Base-by-base conservation (phyloP, 306 rosid genomes). In the Alnus glutinosa region DNA sequence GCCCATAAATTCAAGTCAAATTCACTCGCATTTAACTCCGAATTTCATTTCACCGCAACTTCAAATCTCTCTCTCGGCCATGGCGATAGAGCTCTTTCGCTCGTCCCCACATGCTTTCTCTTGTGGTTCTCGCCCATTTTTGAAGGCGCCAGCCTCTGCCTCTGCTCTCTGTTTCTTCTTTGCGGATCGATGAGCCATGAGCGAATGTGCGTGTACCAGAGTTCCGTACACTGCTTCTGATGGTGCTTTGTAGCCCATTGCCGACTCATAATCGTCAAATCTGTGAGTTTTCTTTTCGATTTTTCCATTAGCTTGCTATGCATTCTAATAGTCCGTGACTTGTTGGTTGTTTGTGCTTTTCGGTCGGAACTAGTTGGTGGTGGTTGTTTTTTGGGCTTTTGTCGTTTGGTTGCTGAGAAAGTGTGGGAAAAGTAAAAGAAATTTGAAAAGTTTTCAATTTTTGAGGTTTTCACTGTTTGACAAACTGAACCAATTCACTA, bases 381-480 rank as follows among this genome's bases (percentile, higher is more conserved):
- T 37, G 2, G 7, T 1, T 63, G 32, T 28, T 58, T 19, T 18
- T 23, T 37, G 12, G 28, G 2, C 57, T 42, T 51, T 58, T 10
- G 32, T 34, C 54, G 73, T 54, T 70, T 70, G 75, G 69, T 34
- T 78, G 47, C 71, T 36, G 19, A 15, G 75, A 62, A 78, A 78
- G 62, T 19, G 19, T 32, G 55, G 48, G 52, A 62, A 32, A 39
- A 75, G 28, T 7, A 5, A 12, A 59, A 51, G 59, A 75, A 62
- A 37, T 37, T 18, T 7, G 11, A 4, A 39, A 67, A 39, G 50
- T 67, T 67, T 37, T 67, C 23, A 67, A 39, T 67, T 67, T 5
- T 67, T 37, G 49, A 37, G 71, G 6, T 8, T 62, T 62, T 32
- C 16, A 1, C 18, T 37, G 30, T 67, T 39, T 67, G 71, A 37